Base-by-base conservation (phyloP, 2,329 filamentous ascomycete genomes). In the Helminthosporium solani region DNA sequence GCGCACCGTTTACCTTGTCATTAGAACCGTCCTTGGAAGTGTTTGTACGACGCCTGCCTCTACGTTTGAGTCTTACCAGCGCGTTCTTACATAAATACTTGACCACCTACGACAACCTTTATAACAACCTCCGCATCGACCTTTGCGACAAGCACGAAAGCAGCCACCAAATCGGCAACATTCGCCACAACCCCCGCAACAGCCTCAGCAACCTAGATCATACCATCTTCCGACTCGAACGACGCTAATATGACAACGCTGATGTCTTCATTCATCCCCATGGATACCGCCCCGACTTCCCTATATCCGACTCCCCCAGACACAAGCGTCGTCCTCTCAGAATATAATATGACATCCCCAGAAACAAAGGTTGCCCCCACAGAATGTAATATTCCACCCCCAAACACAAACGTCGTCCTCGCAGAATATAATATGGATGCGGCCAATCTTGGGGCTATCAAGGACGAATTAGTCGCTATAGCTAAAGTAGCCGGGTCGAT, bases 401-500 rank as follows among this genome's bases (percentile, higher is more conserved):
- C 25, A 7, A 44, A 52, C 6, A 49, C 64, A 21, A 46, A 36
- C 8, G 34, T 40, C 20, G 35, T 38, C 2, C 46, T 66, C 2
- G 41, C 48, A 3, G 57, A 60, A 31, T 49, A 66, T 39, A 15
- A 33, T 3, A n/a, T 67, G 11, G 54, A 40, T 2, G 30, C 45
- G 3, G 25, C 23, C 1, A 44, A 46, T 18, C 54, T 67, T 1
- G 36, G 35, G 2, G 36, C 48, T 0, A 54, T 66, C 18, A 53
- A 55, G 2, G 47, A 54, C 33, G 31, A 55, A 3, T 54, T 68
- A 0, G 44, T 63, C 9, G 46, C 49, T 2, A 47, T 70, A 18
- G 68, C 67, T 12, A 50, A 54, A 16, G 50, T 46, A 1, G 67
- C 58, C 1, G 68, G 67, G 2, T 47, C 54, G 2, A 68, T 68